A percentile compares a stretch with the other conserved stretches of the same genome.
phyloP scores from a whole-genome alignment of 1,284 basidiomycete species.

The Heterobasidion annosum region DNA sequence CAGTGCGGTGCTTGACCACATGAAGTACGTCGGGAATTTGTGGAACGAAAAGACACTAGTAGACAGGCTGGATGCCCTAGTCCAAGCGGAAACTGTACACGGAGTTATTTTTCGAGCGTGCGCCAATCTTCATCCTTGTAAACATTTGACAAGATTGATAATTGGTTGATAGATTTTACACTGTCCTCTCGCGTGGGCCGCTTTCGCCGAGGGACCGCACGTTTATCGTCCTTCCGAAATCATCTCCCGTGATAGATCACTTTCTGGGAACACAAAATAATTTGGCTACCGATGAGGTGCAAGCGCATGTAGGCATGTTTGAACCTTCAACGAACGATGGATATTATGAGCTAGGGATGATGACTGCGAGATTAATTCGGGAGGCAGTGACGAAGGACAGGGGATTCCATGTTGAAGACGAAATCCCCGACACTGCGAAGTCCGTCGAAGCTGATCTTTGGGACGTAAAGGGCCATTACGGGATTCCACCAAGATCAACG shows the following conservation, averaged over 20 bases:
- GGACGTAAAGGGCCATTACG: no score
- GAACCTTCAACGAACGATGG: conserved; percentile 76
- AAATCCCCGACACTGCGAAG: no score
- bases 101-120: conserved; percentile 73
- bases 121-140: conserved; percentile 19
- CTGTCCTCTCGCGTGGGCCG: conserved; percentile 55
- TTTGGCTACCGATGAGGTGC: conserved; percentile 69
- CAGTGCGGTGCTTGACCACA: conserved; percentile 79
- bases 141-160: background rate
- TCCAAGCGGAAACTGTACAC: conserved; percentile 48
- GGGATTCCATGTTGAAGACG: no score
- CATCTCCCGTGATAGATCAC: conserved; percentile 12
- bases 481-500: no score
- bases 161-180: conserved; percentile 57
- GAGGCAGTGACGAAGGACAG: background rate
- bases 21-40: conserved; percentile 83
- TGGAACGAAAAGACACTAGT: conserved; percentile 74
- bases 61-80: conserved; percentile 52
- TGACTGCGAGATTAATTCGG: conserved; percentile 49
- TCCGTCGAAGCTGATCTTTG: no score
- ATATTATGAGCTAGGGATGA: conserved; percentile 80
- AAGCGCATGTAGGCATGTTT: conserved; percentile 90
- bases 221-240: conserved; percentile 46
- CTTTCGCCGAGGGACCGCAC: conserved; percentile 47
- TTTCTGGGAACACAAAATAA: conserved; percentile 61